Percentiles rank a stretch among this genome's conserved stretches.
These are phyloP conservation scores for Arthromyces matolae DNA, from an alignment of 768 basidiomycete species.

Conservation along the genomic window DNA sequence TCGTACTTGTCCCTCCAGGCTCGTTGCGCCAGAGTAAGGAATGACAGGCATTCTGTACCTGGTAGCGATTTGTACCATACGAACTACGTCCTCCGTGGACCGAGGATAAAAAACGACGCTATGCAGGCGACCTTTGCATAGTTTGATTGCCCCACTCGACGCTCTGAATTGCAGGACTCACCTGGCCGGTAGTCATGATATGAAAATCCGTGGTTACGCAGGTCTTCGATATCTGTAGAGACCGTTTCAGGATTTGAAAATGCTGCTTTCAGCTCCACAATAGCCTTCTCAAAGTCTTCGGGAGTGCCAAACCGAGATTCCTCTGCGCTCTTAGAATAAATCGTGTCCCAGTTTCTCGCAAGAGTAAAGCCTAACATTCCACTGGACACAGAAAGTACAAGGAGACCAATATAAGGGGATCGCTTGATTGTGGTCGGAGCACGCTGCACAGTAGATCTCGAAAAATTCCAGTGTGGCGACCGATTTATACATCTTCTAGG, in stretches of 20 bases:
- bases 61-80: slow-evolving; percentile 70
- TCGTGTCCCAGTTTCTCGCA: slow-evolving; percentile 1
- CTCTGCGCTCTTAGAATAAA: background rate
- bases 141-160: background rate
- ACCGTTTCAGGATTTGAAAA: slow-evolving; percentile 38
- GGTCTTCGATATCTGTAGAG: slow-evolving; percentile 49
- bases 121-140: slow-evolving; percentile 29
- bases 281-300: slow-evolving; percentile 49
- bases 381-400: slow-evolving; percentile 11
- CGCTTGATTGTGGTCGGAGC: background rate
- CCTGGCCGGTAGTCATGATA: slow-evolving; percentile 49
- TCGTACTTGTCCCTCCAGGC: slow-evolving; percentile 72
- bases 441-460: background rate
- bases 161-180: slow-evolving; percentile 32
- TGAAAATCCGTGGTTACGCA: slow-evolving; percentile 54
- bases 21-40: slow-evolving; percentile 79
- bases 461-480: background rate
- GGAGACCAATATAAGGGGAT: background rate
- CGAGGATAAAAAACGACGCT: slow-evolving; percentile 62
- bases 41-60: slow-evolving; percentile 75
- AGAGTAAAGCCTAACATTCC: slow-evolving; percentile 15
- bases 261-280: slow-evolving; percentile 41
- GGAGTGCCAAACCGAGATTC: slow-evolving; percentile 44
- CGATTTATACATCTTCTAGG: background rate
- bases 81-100: slow-evolving; percentile 78